Evolutionary conservation across 805 yeast species (phyloP), one percentile per base, ranked within the genome.

Genomic region (Middelhovenomyces tepae): DNA sequence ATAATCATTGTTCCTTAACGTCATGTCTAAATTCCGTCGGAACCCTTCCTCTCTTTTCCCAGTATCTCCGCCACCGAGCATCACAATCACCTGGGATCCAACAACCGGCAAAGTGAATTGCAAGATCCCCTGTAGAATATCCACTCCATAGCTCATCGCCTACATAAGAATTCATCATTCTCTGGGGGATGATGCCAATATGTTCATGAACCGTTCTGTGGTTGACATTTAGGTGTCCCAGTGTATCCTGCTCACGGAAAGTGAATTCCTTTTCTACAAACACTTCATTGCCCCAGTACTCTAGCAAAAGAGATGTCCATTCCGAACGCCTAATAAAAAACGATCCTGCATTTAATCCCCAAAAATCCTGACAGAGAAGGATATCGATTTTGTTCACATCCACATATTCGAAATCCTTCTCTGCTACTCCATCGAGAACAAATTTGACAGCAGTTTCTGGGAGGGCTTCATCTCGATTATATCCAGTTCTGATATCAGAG

Each of bases 261-360:
- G 19, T 27, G 18, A 28, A 34, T 3, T 22, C 27, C 9, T 18
- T 16, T 21, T 39, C 39, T 13, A 18, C 22, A 5, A 43, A 18
- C 3, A 24, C 21, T 10, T 36, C 48, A 20, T 42, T 45, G n/a
- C 34, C 40, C 46, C 52, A 44, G 17, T 43, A 13, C 7, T 48
- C 43, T 8, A 48, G 23, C 7, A 46, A 29, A 28, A 21, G 22
- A 17, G 31, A 36, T 15, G 38, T 38, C 10, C 30, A 27, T 15
- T 27, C 24, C 2, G 40, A 31, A 11, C 46, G 32, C 10, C 39
- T 29, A 5, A 48, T 18, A 19, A 48, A 36, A 25, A 48, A 37
- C 3, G 50, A 42, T 15, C 53, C 53, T 10, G 48, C 42, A 30
- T 48, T 48, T 15, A 48, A 16, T 10, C 45, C 45, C 19, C 29